Evolutionary conservation across 371 early-diverging fungal genomes (phyloP).

Genomic region (Mucor velutinosus): DNA sequence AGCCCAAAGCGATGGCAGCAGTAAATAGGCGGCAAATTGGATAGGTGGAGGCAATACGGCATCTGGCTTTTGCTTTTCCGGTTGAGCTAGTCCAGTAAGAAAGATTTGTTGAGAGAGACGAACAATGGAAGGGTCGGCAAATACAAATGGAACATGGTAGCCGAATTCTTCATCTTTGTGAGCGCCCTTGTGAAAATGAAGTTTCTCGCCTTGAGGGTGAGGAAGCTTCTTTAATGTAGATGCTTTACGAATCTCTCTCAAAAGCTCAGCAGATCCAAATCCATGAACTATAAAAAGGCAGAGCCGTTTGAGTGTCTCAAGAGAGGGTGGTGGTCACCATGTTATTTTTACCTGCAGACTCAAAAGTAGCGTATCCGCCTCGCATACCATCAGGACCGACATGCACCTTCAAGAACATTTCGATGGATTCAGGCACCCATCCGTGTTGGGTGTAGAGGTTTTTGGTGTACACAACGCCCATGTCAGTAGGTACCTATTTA

Average conservation of each 20-base stretch:
- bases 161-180: constrained; percentile 53
- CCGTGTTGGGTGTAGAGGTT: constrained; percentile 42
- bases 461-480: constrained; percentile 63
- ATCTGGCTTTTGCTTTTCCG: constrained; percentile 20
- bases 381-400: constrained; percentile 56
- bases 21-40: constrained; percentile 63
- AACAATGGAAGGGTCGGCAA: constrained; percentile 63
- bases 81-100: constrained; percentile 33
- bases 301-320: neutral
- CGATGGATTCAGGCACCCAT: constrained; percentile 56
- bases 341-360: constrained; percentile 51
- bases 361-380: constrained; percentile 62
- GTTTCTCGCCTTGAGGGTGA: constrained; percentile 38
- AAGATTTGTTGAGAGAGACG: constrained; percentile 60
- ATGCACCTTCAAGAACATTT: constrained; percentile 64
- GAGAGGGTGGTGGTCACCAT: neutral
- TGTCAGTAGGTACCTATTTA: constrained; percentile 59
- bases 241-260: constrained; percentile 58
- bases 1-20: constrained; percentile 53
- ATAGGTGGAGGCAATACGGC: constrained; percentile 49
- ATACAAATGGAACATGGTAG: constrained; percentile 61
- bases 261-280: constrained; percentile 50
- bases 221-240: constrained; percentile 53
- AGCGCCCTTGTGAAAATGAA: constrained; percentile 44
- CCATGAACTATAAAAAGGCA: constrained; percentile 49